Evolutionary conservation across 2,329 filamentous ascomycete species (phyloP), one percentile per base, ranked within the genome.

Genomic region (Beauveria scarabaeidicola): DNA sequence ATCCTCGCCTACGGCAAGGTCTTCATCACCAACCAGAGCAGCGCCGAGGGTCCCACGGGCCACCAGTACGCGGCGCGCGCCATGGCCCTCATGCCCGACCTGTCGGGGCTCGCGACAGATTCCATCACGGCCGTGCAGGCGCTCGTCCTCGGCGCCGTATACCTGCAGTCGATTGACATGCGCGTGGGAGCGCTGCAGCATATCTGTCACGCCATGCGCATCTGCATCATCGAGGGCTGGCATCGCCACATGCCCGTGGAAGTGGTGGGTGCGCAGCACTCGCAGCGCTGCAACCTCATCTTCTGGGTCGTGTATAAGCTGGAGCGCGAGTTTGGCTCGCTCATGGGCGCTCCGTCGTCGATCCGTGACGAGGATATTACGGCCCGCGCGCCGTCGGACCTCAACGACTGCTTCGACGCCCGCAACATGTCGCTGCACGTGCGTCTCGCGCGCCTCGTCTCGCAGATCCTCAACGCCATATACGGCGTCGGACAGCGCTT

Each of bases 1-100:
- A 65, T 72, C 46, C 63, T 72, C 15, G 70, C 70, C 1, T 72
- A 72, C 17, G 70, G 70, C 0, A 69, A 72, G 21, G 66, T 70
- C 0, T 70, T 72, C 5, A 44, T 70, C 1, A 64, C 66, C 10
- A 67, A 64, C 0, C 64, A 63, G 1, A 68, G 62, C 36, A 47
- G 61, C 4, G 66, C 69, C 29, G 66, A 69, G 3, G 67, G 67
- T 0, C 73, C 73, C 0, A 65, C 70, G 0, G 73, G 74, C 0
- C 68, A 71, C n/a, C 70, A 74, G 44, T 75, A 74, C 56, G 74
- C 74, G 9, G 63, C 69, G 0, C 64, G 74, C 3, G 74, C 73
- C 0, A 74, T 76, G 72, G 67, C 72, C 0, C 15, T 76, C 4
- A 66, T 76, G 48, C 74, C 74, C 0, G 73, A 75, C 53, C 25